Evolutionary conservation across 352 stramenopile genomes (phyloP).

Genomic region (Peronospora tabacina): DNA sequence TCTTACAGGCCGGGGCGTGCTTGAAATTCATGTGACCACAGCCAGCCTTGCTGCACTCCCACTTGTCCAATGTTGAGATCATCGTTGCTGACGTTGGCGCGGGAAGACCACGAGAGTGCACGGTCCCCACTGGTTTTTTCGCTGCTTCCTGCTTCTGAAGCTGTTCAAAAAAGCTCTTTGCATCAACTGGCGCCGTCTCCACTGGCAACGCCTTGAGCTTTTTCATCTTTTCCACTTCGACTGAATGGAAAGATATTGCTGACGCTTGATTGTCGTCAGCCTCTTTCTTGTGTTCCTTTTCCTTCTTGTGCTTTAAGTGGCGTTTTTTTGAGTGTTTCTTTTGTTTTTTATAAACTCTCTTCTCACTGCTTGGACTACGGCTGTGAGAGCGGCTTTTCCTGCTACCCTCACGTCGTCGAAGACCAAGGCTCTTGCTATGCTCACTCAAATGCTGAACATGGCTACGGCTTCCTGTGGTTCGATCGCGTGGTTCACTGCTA

Average conservation of each 20-base stretch:
- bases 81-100: slow-evolving; percentile 24
- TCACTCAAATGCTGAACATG: slow-evolving; percentile 1
- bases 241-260: neutral
- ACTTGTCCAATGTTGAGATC: slow-evolving; percentile 36
- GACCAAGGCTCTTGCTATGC: slow-evolving; percentile 9
- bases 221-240: slow-evolving; percentile 2
- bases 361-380: slow-evolving; percentile 3
- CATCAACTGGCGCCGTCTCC: slow-evolving; percentile 15
- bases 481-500: neutral
- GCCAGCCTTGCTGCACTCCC: slow-evolving; percentile 57
- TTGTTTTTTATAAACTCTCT: neutral
- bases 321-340: slow-evolving; percentile 12
- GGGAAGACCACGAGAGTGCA: slow-evolving; percentile 43
- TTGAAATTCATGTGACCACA: slow-evolving; percentile 70
- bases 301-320: slow-evolving; percentile 19
- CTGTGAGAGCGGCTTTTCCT: slow-evolving; percentile 13
- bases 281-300: slow-evolving; percentile 5
- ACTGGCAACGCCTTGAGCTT: neutral
- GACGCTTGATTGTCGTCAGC: slow-evolving; percentile 1
- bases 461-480: slow-evolving; percentile 3
- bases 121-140: slow-evolving; percentile 51
- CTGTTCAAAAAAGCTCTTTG: slow-evolving; percentile 57
- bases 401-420: neutral
- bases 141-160: slow-evolving; percentile 49
- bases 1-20: slow-evolving; percentile 47